Evolutionary conservation across 768 basidiomycete genomes (phyloP).

Genomic region (Steccherinum ochraceum): DNA sequence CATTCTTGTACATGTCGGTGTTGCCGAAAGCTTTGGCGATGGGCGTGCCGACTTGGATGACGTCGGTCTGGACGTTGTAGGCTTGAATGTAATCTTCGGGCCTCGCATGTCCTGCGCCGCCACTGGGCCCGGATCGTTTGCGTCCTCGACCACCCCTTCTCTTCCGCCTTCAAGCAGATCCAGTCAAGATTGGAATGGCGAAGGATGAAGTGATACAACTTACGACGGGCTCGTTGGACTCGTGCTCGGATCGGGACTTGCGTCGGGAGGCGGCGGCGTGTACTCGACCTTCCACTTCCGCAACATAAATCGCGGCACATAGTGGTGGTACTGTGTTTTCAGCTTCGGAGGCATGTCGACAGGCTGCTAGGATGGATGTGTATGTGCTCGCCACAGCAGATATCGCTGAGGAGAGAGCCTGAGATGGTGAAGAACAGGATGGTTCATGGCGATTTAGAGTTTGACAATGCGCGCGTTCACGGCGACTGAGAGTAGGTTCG

Average conservation of each 20-base stretch:
- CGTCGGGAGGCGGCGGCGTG: background rate
- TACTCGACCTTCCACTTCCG: slow-evolving; percentile 1
- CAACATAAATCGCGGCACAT: slow-evolving; percentile 7
- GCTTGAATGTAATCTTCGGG: slow-evolving; percentile 4
- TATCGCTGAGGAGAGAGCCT: no score
- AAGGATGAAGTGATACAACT: background rate
- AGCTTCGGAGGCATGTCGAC: no score
- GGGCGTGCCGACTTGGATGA: background rate
- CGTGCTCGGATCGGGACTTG: background rate
- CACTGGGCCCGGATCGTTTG: background rate
- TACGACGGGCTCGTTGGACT: background rate
- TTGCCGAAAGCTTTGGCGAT: slow-evolving; percentile 3
- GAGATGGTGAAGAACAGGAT: no score
- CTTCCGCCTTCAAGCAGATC: background rate
- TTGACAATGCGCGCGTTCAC: no score
- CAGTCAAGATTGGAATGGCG: background rate
- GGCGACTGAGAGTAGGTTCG: no score
- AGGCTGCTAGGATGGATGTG: no score
- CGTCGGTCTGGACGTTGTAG: background rate
- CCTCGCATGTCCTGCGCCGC: no score
- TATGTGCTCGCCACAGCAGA: no score
- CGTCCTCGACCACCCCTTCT: background rate
- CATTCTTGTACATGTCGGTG: slow-evolving; percentile 2
- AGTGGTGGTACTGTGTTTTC: slow-evolving; percentile 8
- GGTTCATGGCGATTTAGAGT: no score